phyloP scores from a whole-genome alignment of 1,284 basidiomycete species.

The Sporisorium reilianum region DNA sequence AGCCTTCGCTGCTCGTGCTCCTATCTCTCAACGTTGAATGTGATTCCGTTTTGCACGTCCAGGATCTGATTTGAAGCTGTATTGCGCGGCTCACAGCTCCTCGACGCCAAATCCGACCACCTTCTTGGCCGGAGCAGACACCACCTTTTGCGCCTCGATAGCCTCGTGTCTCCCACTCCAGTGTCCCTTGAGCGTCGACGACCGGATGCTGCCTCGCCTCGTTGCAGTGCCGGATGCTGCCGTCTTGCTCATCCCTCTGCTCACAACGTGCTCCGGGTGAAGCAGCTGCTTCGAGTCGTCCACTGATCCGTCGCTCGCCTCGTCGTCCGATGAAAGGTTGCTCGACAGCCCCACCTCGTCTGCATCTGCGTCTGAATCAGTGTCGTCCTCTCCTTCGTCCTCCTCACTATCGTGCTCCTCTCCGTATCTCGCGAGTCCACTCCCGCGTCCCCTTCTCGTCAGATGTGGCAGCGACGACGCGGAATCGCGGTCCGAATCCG shows the following conservation, averaged over 20 bases:
- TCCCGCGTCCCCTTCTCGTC: neutral
- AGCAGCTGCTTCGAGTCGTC: conserved; percentile 26
- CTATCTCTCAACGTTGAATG: neutral
- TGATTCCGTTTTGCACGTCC: neutral
- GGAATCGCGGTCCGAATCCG: conserved; percentile 24
- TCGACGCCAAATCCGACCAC: conserved; percentile 41
- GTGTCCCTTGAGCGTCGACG: conserved; percentile 41
- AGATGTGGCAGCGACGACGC: neutral
- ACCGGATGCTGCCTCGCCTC: conserved; percentile 28
- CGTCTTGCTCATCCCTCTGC: neutral
- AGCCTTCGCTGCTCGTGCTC: neutral
- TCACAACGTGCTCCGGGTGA: conserved; percentile 11
- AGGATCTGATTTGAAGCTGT: neutral
- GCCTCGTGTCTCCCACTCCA: conserved; percentile 23
- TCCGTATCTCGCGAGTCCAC: neutral
- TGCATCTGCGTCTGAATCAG: conserved; percentile 11
- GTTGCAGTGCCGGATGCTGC: conserved; percentile 2
- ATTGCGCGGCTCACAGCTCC: conserved; percentile 25
- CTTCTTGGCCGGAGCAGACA: conserved; percentile 25
- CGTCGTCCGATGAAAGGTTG: conserved; percentile 45
- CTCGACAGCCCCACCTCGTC: conserved; percentile 39
- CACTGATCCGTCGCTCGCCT: conserved; percentile 44
- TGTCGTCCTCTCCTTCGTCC: conserved; percentile 21
- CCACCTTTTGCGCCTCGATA: conserved; percentile 26
- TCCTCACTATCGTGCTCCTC: conserved; percentile 20